Base-by-base conservation (phyloP, 768 basidiomycete genomes). In the Auriscalpium vulgare region DNA sequence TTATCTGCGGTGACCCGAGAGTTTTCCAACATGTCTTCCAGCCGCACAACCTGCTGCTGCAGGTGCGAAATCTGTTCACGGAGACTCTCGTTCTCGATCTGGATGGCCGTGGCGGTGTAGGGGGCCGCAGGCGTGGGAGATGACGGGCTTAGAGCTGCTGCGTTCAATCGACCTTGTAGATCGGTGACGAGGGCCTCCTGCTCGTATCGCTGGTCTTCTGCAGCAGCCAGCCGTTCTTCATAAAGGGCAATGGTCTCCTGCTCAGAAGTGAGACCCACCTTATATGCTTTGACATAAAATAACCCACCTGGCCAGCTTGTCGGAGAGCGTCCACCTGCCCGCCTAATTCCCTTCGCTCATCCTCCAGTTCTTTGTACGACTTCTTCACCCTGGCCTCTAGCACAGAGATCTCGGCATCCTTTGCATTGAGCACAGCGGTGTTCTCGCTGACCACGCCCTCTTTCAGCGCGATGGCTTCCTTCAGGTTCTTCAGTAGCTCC, bases 191-290 rank as follows among this genome's bases (percentile, higher is more conserved):
- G 77, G 48, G 82, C 78, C 63, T 95, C 90, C 57, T 88, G 75
- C 62, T 95, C 91, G 63, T 91, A 90, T 47, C 87, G 81, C 59
- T 81, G 78, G 13, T 75, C 74, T 63, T 94, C 88, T 19, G 83
- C 79, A 1, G 76, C 76, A 56, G 81, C 87, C 6, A 95, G 74
- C 38, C 86, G 83, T 66, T 94, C 91, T 72, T 99, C 95, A 66
- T 98, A 97, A 10, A 97, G 77, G 17, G 91, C 90, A 57, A 97
- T 97, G 0, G 94, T 92, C 82, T 93, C 91, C 90, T 94, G 65
- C 29, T 23, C 49, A 47, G 49, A 29, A 29, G 4, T 29, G 5
- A 29, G 29, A 29, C 29, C 29, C 29, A 5, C 29, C 7, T 29
- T 29, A 29, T 29, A 7, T 4, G 29, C 29, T 29, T 7, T 29